phyloP scores from a whole-genome alignment of 352 stramenopile genomes.

The Pythium phragmiticola region DNA sequence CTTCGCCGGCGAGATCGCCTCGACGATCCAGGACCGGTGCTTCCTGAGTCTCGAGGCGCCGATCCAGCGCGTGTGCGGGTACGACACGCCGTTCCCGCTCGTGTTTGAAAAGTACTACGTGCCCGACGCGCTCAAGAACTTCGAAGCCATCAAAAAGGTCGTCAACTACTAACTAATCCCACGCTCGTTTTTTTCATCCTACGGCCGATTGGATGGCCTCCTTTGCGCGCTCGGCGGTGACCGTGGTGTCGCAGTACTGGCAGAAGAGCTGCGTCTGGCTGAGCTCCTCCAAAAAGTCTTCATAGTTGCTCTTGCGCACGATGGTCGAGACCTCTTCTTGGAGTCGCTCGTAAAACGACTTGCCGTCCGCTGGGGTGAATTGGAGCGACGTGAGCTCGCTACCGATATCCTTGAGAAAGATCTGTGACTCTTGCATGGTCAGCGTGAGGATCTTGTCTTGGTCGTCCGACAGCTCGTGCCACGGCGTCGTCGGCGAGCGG shows the following conservation, averaged over 20 bases:
- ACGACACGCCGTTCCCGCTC: slow-evolving; percentile 97
- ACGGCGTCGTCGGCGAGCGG: slow-evolving; percentile 49
- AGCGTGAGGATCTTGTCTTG: slow-evolving; percentile 77
- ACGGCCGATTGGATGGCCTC: neutral
- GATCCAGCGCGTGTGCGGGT: slow-evolving; percentile 93
- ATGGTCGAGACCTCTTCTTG: slow-evolving; percentile 75
- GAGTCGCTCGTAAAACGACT: slow-evolving; percentile 67
- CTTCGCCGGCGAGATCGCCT: slow-evolving; percentile 96
- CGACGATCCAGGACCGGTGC: slow-evolving; percentile 91
- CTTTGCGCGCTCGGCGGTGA: slow-evolving; percentile 34
- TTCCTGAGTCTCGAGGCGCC: slow-evolving; percentile 96
- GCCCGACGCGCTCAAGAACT: slow-evolving; percentile 93
- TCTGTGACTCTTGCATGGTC: slow-evolving; percentile 67
- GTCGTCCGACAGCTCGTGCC: slow-evolving; percentile 77
- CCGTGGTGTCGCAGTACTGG: slow-evolving; percentile 77
- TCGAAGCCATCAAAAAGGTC: slow-evolving; percentile 93
- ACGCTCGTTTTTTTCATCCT: neutral
- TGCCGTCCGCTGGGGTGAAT: slow-evolving; percentile 30
- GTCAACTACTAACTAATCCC: slow-evolving; percentile 85
- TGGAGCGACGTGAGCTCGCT: slow-evolving; percentile 67
- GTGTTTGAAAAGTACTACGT: slow-evolving; percentile 97
- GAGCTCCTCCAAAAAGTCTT: slow-evolving; percentile 78
- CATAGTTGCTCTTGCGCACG: slow-evolving; percentile 65
- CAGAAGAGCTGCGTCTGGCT: slow-evolving; percentile 87
- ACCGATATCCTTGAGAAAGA: slow-evolving; percentile 68